Evolutionary conservation across 371 early-diverging fungal species (phyloP).

Genomic region (Mortierella sp.): DNA sequence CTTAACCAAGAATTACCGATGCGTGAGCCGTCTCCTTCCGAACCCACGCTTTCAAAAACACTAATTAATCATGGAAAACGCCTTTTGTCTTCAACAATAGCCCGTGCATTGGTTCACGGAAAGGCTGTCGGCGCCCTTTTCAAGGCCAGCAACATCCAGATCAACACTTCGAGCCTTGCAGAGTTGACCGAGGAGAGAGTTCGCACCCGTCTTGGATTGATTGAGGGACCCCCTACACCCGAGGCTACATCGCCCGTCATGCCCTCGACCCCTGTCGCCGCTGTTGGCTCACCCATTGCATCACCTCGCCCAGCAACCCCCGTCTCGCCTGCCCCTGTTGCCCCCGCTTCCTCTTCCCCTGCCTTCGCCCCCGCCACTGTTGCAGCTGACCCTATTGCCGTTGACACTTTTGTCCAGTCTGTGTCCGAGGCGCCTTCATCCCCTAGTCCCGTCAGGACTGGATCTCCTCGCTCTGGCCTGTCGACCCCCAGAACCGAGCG

Average conservation of each 20-base stretch:
- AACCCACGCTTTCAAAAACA: not conserved
- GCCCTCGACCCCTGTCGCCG: conserved; percentile 43
- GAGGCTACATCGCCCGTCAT: conserved; percentile 40
- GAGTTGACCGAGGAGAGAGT: conserved; percentile 59
- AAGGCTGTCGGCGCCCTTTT: conserved; percentile 73
- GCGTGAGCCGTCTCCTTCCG: not conserved
- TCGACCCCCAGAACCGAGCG: conserved; percentile 43
- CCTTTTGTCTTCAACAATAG: conserved; percentile 49
- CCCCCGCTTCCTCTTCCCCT: conserved; percentile 51
- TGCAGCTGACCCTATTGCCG: conserved; percentile 22
- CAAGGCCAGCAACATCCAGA: conserved; percentile 66
- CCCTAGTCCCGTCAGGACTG: conserved; percentile 33
- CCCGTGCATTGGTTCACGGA: conserved; percentile 81
- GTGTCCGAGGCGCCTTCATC: conserved; percentile 14
- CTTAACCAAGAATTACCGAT: not conserved
- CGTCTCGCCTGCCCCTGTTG: conserved; percentile 55
- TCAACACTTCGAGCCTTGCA: conserved; percentile 64
- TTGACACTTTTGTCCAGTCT: conserved; percentile 30
- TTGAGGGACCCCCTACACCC: conserved; percentile 35
- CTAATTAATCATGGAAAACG: not conserved
- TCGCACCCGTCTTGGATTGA: conserved; percentile 56
- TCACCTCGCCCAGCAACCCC: conserved; percentile 51
- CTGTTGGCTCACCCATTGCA: conserved; percentile 29
- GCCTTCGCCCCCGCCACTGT: conserved; percentile 19
- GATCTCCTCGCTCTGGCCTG: conserved; percentile 27